These are phyloP conservation scores for Nepenthes gracilis DNA, from an alignment of 148 eudicot species.

Conservation along the genomic window DNA sequence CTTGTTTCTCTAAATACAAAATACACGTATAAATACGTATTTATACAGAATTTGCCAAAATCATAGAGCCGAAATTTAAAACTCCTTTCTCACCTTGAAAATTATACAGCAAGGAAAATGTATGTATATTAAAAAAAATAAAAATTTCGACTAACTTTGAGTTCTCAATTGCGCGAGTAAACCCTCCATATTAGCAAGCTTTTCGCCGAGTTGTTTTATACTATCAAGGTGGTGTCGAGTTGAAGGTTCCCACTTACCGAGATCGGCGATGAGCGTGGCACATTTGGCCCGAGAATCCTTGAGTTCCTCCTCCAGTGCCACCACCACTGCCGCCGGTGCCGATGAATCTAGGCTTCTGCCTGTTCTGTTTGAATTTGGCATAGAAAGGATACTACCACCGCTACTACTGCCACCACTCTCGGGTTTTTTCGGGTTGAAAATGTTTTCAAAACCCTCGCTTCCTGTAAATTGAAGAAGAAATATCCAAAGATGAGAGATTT, in stretches of 20 bases:
- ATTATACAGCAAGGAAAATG: too few relatives aligned
- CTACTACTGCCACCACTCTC: conserved; percentile 18
- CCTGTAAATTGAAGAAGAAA: conserved; percentile 30
- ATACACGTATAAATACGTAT: too few relatives aligned
- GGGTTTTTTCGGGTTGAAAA: conserved; percentile 33
- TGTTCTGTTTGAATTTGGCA: conserved; percentile 15
- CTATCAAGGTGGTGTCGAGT: conserved; percentile 34
- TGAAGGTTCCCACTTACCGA: conserved; percentile 30
- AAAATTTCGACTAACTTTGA: conserved; percentile 12
- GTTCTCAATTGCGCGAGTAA: conserved; percentile 43
- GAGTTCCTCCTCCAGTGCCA: conserved; percentile 49
- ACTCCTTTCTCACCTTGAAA: too few relatives aligned
- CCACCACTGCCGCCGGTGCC: conserved; percentile 28
- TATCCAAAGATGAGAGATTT: too few relatives aligned
- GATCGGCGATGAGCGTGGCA: conserved; percentile 35
- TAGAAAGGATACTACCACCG: conserved; percentile 12
- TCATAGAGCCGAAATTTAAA: too few relatives aligned
- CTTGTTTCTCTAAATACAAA: too few relatives aligned
- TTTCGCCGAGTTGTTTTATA: conserved; percentile 49
- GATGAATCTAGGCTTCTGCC: conserved; percentile 15
- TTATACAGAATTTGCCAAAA: too few relatives aligned
- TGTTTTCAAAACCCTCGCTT: conserved; percentile 55
- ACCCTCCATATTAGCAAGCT: conserved; percentile 59
- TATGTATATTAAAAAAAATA: too few relatives aligned
- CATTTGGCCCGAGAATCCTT: conserved; percentile 53